Base-by-base conservation (phyloP, 495 filamentous ascomycete genomes). In the Tuber magnatum region DNA sequence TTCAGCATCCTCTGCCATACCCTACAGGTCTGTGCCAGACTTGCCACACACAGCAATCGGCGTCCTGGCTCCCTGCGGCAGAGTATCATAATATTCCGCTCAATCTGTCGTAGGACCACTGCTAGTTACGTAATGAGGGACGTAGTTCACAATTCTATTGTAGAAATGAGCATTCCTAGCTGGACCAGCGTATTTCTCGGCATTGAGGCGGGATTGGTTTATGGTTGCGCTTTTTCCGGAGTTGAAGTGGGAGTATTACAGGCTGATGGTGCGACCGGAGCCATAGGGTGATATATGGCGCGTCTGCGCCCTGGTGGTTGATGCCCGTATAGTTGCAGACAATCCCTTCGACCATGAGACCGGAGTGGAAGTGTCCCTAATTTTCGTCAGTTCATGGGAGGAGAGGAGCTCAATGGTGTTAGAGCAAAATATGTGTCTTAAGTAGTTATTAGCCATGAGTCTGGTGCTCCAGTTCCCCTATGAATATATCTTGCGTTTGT, bases 221-320 rank as follows among this genome's bases (percentile, higher is more conserved):
- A 87, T 81, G 1, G 83, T 82, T 32, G 83, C 84, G 6, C 83
- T 83, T 40, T 83, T 83, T 56, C 83, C 80, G 65, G 85, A 85
- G 77, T 88, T 89, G 84, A 89, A 90, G 75, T 87, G 78, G 74
- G 86, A 90, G 79, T 85, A 89, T 72, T 88, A 86, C 68, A 87
- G 88, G 3, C 88, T 88, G 72, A 86, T 89, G 0, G 87, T 89
- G 38, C 87, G 84, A 75, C 89, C 87, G 76, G 88, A 89, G 32
- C 88, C 88, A 77, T 87, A 16, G 75, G 0, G 88, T 89, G 77
- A 89, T 89, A 56, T 89, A 88, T 8, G 88, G 88, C 5, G 85
- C 86, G 68, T 85, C 86, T 71, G 87, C 87, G 22, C 87, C 87
- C 70, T 89, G 87, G 77, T 89, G 87, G 71, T 88, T 89, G 8